phyloP scores from a whole-genome alignment of 2,329 filamentous ascomycete genomes.

The Lasiodiplodia hormozganensis region DNA sequence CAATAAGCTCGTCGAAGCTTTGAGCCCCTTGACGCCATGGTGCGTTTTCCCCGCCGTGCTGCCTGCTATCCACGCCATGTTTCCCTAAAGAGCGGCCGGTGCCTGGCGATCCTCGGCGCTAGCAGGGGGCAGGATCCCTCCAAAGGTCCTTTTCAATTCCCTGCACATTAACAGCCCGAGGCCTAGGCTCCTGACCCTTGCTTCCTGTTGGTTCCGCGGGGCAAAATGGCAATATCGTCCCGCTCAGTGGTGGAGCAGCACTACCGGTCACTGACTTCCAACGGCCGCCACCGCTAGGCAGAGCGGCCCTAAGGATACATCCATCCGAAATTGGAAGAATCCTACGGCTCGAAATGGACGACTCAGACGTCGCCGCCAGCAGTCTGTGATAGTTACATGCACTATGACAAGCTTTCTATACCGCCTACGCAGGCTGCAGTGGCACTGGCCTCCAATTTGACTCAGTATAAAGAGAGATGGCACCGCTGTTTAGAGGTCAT shows the following conservation, averaged over 20 bases:
- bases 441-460: neutral
- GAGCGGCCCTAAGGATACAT: neutral
- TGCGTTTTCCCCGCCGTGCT: neutral
- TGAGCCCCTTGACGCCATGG: slow-evolving; percentile 10
- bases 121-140: slow-evolving; percentile 18
- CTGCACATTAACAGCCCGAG: neutral
- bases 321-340: slow-evolving; percentile 18
- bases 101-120: slow-evolving; percentile 20
- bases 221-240: neutral
- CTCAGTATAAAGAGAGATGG: neutral
- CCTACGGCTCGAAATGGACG: neutral
- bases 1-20: slow-evolving; percentile 11
- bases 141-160: slow-evolving; percentile 7
- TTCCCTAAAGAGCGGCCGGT: neutral
- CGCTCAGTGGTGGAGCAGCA: neutral
- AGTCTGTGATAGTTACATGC: neutral
- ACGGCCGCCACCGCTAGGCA: slow-evolving; percentile 12
- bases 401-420: slow-evolving; percentile 1
- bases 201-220: neutral
- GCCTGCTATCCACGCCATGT: neutral
- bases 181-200: neutral
- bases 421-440: neutral
- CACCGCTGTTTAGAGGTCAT: neutral
- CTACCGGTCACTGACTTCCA: neutral
- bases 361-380: neutral